phyloP scores from a whole-genome alignment of 2,329 filamentous ascomycete species.

The Paraconiothyrium brasiliense region DNA sequence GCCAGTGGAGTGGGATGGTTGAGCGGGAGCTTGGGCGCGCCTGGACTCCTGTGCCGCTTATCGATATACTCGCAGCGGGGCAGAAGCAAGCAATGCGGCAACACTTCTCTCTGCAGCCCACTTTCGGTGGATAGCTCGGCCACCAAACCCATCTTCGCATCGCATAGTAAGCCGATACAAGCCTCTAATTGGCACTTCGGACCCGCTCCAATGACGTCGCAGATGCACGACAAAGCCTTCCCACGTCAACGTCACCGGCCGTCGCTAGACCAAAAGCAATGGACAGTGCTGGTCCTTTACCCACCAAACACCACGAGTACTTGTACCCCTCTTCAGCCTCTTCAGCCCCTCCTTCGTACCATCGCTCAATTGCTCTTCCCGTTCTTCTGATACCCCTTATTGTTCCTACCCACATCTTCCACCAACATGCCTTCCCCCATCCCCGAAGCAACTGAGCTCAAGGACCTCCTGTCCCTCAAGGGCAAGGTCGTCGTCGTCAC shows the following conservation, averaged over 20 bases:
- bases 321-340: slow-evolving; percentile 46
- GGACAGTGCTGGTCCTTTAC: slow-evolving; percentile 31
- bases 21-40: slow-evolving; percentile 2
- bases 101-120: background rate
- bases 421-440: slow-evolving; percentile 65
- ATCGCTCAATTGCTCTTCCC: slow-evolving; percentile 21
- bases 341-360: slow-evolving; percentile 26
- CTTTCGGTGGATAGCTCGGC: slow-evolving; percentile 8
- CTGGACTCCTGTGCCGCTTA: background rate
- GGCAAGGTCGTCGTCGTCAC: slow-evolving; percentile 64
- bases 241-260: slow-evolving; percentile 42
- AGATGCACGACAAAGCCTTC: slow-evolving; percentile 21
- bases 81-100: slow-evolving; percentile 11
- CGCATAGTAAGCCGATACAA: slow-evolving; percentile 33
- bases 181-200: slow-evolving; percentile 32
- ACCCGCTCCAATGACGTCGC: slow-evolving; percentile 31
- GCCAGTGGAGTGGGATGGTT: slow-evolving; percentile 1
- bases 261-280: slow-evolving; percentile 36
- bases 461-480: slow-evolving; percentile 64
- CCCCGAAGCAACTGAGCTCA: slow-evolving; percentile 66
- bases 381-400: slow-evolving; percentile 22
- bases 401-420: slow-evolving; percentile 20
- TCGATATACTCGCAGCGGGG: slow-evolving; percentile 4
- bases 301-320: slow-evolving; percentile 33
- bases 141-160: slow-evolving; percentile 18